Conservation (phyloP, 192 early-diverging fungal species). For the Piromyces finnis region DNA sequence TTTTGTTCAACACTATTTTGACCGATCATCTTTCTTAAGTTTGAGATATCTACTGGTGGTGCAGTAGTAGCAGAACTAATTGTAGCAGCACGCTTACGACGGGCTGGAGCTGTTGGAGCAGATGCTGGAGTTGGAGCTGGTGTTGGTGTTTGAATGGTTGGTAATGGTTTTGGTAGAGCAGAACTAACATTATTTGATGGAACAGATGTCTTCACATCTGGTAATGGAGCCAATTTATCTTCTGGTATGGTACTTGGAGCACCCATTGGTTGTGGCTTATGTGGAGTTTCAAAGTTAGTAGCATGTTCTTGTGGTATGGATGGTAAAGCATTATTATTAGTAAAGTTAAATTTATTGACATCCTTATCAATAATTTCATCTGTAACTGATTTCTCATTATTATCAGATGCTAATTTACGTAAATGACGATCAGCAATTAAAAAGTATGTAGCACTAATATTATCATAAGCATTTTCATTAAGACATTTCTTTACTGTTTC, state of each 20-base stretch:
- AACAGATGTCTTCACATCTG: background rate
- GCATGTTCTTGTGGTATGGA: slow-evolving; percentile 4
- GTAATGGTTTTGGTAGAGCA: background rate
- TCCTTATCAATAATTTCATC: slow-evolving; percentile 5
- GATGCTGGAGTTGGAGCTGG: too few relatives aligned
- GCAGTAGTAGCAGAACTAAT: background rate
- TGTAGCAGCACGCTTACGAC: background rate
- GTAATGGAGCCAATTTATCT: background rate
- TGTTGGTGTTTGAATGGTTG: too few relatives aligned
- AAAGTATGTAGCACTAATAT: slow-evolving; percentile 31
- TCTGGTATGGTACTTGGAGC: background rate
- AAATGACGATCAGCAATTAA: slow-evolving; percentile 27
- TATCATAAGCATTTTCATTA: slow-evolving; percentile 27
- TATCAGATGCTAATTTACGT: slow-evolving; percentile 9
- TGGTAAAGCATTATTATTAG: slow-evolving; percentile 4
- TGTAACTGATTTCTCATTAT: slow-evolving; percentile 6
- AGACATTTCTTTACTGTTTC: slow-evolving; percentile 18
- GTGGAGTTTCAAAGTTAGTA: background rate
- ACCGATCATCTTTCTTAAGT: background rate
- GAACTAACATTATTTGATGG: background rate
- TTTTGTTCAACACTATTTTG: background rate
- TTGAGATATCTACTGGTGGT: background rate
- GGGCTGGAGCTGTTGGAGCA: background rate
- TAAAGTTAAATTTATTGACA: background rate
- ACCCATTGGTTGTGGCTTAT: background rate